Base-by-base conservation (phyloP, 345 rosid species). In the Moricandia moricandioides region DNA sequence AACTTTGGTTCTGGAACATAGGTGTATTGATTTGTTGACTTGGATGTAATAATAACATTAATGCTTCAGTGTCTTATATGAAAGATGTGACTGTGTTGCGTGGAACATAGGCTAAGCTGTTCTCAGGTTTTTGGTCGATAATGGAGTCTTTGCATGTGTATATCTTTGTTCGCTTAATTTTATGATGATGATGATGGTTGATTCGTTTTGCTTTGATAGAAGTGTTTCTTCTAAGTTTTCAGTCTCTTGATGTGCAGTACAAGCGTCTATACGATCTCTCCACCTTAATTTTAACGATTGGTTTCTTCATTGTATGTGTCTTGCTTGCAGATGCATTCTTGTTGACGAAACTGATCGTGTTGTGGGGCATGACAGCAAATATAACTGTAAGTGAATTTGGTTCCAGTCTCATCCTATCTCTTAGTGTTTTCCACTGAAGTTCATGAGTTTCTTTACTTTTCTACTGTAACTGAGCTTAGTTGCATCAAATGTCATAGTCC, bases 351-450 rank as follows among this genome's bases (percentile, higher is more conserved):
- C 73, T 70, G 98, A 94, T 79, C 82, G 39, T 10, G 98, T 88
- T 18, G 84, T 90, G 37, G 98, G 98, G 68, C 98, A 94, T 79
- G 95, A 84, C 67, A 86, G 88, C 65, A 94, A 94, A 73, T 94
- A 94, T 79, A 91, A 88, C 68, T 94, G 96, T 94, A 84, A 87
- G 97, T 67, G 7, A 26, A 72, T 55, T 6, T 55, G 34, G 14
- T 61, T 14, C 27, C 17, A 34, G 12, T 60, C 59, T 54, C 39
- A 4, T 18, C 26, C 58, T 4, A 3, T 29, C 18, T 26, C 57
- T 33, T 64, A 31, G 17, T 51, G 70, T 37, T 62, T 18, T 47
- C 40, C 43, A 43, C n/a, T 56, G 14, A 11, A 30, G 43, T 69
- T 55, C 21, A 16, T 47, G 55, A 29, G 52, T 67, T 26, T 33